Evolutionary conservation across 2,329 filamentous ascomycete genomes (phyloP), one percentile per base, ranked within the genome.

Genomic region (Epichloe hybrida): DNA sequence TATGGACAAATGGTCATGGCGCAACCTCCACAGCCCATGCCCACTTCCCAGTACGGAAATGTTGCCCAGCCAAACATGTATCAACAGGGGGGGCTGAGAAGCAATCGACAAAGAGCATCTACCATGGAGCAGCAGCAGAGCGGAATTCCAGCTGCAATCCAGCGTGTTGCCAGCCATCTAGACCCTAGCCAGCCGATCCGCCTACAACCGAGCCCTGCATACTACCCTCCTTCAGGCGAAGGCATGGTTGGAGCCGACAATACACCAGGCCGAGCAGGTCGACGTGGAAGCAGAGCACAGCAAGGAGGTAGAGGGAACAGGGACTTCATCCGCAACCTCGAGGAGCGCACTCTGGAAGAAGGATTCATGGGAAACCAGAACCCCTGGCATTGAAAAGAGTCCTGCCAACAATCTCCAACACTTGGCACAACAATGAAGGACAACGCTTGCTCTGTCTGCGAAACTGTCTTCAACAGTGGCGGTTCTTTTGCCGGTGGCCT

Each of bases 121-220:
- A 98, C 93, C 3, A 94, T 97, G 85, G 93, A 97, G 62, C 88
- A 93, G 64, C 88, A 94, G 61, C 86, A 90, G 62, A 90, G 86
- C 55, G 91, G 91, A 2, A 95, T 98, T 53, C 93, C 93, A 5
- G 84, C 87, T 13, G 84, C 90, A 3, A 88, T 98, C 52, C 93
- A 98, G 68, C 79, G 93, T 59, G 93, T 98, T 21, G 93, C 93
- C 41, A 95, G 89, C 64, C 91, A 97, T 67, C 78, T 98, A 43
- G 93, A 98, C 62, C 93, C 93, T 2, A 97, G 82, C 59, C 87
- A 90, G 53, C 93, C 93, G 0, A 97, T 98, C 61, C 81, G 93
- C 47, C 70, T 97, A 51, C 93, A 98, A 64, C 93, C 93, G 2
- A 96, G 89, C 59, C 93, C 93, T 5, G 93, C 93, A 2, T 98